Evolutionary conservation across 306 rosid genomes (phyloP), one percentile per base, ranked within the genome.

Genomic region (Trifolium pratense): DNA sequence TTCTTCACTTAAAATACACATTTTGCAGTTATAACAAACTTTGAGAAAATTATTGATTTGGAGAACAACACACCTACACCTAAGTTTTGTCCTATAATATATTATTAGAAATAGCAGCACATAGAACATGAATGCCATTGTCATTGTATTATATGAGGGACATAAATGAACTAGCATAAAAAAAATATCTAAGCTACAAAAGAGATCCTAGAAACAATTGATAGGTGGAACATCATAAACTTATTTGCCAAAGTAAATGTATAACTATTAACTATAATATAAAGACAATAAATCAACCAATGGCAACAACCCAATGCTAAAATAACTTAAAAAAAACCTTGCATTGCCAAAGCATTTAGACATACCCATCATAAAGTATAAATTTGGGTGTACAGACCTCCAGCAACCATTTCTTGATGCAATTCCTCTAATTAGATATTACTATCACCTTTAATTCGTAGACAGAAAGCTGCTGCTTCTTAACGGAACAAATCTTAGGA

Each of bases 361-460:
- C 59, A 37, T 57, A 61, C 55, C 2, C 2, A 68, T 32, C 25
- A 62, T 26, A 59, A 49, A 25, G 61, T 14, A 23, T 26, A 73
- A 42, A 45, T 17, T 49, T 29, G 10, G 40, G 21, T 11, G 56
- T 49, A 16, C 62, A 66, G 18, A 21, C 43, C 71, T 59, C 43
- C 23, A n/a, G 16, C 68, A 58, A 51, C 49, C 72, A 81, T 60
- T 48, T 77, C 72, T 25, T 31, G 79, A 16, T 39, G 73, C 58
- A 71, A 68, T 25, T 72, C 18, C 57, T 66, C 18, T 39, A 51
- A 6, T 63, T 14, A 17, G 59, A 75, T 71, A 14, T 64, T 17
- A 23, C 9, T 70, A 36, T 70, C 39, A 3, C 20, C 16, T 16
- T 11, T 20, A 34, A 14, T 14, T 60, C 59, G 21, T 53, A 52